Evolutionary conservation across 2,329 filamentous ascomycete species (phyloP).

Genomic region (Ophiosphaerella korrae): DNA sequence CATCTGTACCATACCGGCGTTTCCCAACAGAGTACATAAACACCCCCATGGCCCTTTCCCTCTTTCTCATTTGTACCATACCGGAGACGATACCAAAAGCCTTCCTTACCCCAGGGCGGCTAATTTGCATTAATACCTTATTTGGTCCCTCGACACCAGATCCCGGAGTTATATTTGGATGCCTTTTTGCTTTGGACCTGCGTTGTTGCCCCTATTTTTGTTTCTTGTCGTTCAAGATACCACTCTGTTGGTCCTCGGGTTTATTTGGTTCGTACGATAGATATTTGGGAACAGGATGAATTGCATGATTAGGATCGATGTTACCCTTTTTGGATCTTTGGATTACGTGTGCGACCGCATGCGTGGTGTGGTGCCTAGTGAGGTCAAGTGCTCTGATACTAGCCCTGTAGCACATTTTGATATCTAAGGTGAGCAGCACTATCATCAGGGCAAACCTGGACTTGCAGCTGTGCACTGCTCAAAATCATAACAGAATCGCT

Average conservation of each 20-base stretch:
- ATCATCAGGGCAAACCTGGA: no score
- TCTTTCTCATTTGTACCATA: constrained; percentile 15
- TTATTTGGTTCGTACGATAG: neutral
- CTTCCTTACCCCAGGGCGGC: constrained; percentile 4
- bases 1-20: constrained; percentile 20
- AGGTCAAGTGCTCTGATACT: no score
- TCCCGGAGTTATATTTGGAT: neutral
- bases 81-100: constrained; percentile 12
- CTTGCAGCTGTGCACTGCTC: no score
- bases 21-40: constrained; percentile 15
- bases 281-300: neutral
- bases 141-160: neutral
- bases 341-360: neutral
- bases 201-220: neutral
- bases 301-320: neutral
- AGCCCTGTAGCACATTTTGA: no score
- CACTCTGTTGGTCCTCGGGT: constrained; percentile 19
- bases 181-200: neutral
- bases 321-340: neutral
- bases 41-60: neutral
- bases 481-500: neutral
- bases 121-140: constrained; percentile 13
- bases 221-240: constrained; percentile 17
- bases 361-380: neutral
- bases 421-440: no score